phyloP scores from a whole-genome alignment of 2,329 filamentous ascomycete genomes.

The Cladorrhinum sp. region DNA sequence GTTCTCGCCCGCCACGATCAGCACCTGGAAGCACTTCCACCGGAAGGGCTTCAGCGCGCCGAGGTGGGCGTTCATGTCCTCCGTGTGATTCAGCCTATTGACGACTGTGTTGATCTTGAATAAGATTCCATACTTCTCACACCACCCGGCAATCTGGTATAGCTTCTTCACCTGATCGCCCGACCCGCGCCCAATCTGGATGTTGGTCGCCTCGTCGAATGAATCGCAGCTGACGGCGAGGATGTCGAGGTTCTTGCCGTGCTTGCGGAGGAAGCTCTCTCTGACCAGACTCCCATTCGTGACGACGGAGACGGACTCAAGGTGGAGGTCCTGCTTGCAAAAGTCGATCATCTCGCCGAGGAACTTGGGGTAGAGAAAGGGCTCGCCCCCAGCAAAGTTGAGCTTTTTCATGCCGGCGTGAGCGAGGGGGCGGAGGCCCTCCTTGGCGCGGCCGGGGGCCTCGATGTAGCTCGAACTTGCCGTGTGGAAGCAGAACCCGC shows the following conservation, averaged over 20 bases:
- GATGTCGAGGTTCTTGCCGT: constrained; percentile 48
- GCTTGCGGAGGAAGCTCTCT: constrained; percentile 40
- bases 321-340: constrained; percentile 45
- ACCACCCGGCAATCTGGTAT: constrained; percentile 44
- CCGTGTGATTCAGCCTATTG: constrained; percentile 44
- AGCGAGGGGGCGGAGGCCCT: constrained; percentile 43
- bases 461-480: constrained; percentile 46
- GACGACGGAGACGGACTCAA: constrained; percentile 53
- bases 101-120: constrained; percentile 60
- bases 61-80: constrained; percentile 46
- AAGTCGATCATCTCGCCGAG: constrained; percentile 41
- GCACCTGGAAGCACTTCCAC: constrained; percentile 55
- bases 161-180: constrained; percentile 46
- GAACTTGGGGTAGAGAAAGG: constrained; percentile 36
- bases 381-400: constrained; percentile 34
- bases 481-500: constrained; percentile 57
- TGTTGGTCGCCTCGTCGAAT: constrained; percentile 49
- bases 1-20: constrained; percentile 53
- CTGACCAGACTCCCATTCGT: constrained; percentile 50
- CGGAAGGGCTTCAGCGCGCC: constrained; percentile 44
- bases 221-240: constrained; percentile 55
- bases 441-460: constrained; percentile 40
- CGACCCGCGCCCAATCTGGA: constrained; percentile 48
- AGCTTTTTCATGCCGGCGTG: constrained; percentile 35
- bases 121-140: constrained; percentile 44